Evolutionary conservation across 306 rosid species (phyloP).

Genomic region (Macrotyloma uniflorum): DNA sequence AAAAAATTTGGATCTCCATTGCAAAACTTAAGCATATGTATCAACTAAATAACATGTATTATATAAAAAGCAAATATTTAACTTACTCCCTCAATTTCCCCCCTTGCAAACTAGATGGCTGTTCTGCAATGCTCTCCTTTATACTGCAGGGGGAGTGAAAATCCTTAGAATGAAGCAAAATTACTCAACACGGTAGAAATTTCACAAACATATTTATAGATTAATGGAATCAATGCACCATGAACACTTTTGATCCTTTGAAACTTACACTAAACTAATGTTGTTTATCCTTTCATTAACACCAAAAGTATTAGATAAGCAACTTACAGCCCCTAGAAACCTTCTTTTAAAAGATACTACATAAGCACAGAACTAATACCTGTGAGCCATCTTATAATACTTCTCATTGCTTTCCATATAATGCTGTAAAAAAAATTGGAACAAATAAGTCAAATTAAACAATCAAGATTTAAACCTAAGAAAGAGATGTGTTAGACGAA

Average conservation of each 20-base stretch:
- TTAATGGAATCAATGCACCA: conserved; percentile 36
- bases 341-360: conserved; percentile 6
- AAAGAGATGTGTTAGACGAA: conserved; percentile 3
- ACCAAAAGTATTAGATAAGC: conserved; percentile 8
- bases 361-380: conserved; percentile 55
- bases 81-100: conserved; percentile 98
- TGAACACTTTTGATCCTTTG: conserved; percentile 14
- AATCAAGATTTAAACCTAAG: conserved; percentile 13
- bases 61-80: conserved; percentile 25
- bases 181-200: background rate
- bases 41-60: conserved; percentile 4
- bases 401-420: conserved; percentile 98
- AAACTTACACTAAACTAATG: conserved; percentile 10
- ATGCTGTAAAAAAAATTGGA: conserved; percentile 70
- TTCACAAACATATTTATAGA: conserved; percentile 1
- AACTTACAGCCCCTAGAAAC: conserved; percentile 29
- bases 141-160: conserved; percentile 57
- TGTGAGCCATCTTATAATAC: conserved; percentile 99
- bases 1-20: conserved; percentile 27
- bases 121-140: conserved; percentile 93
- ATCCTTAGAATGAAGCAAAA: conserved; percentile 30
- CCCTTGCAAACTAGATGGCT: conserved; percentile 73
- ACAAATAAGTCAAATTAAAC: conserved; percentile 38
- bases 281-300: background rate
- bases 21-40: conserved; percentile 2